phyloP scores from a whole-genome alignment of 495 filamentous ascomycete species.

The Neurospora sp. region DNA sequence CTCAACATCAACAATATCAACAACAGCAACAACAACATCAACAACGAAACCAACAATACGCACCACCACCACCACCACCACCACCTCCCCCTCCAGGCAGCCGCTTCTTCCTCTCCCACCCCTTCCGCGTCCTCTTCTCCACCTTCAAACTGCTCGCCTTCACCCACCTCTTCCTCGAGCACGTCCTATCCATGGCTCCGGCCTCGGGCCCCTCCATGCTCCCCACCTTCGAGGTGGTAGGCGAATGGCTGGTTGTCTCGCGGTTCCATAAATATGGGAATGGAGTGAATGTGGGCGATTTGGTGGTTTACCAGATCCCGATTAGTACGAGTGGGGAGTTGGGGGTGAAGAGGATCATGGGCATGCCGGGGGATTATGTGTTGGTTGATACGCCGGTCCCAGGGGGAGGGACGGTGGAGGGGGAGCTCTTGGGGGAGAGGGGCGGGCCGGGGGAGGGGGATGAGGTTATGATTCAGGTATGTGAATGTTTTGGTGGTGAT shows the following conservation, averaged over 20 bases:
- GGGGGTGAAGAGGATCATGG: slow-evolving; percentile 73
- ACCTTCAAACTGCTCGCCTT: slow-evolving; percentile 38
- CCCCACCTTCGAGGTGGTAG: slow-evolving; percentile 57
- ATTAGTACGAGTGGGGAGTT: slow-evolving; percentile 42
- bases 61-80: neutral
- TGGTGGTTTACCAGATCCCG: slow-evolving; percentile 70
- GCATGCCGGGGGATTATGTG: slow-evolving; percentile 87
- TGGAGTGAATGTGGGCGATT: slow-evolving; percentile 68
- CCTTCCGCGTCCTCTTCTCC: slow-evolving; percentile 23
- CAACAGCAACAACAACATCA: neutral
- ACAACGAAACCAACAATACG: neutral
- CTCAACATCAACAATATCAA: neutral
- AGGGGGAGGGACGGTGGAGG: slow-evolving; percentile 3
- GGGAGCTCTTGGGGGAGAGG: neutral
- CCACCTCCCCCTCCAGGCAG: neutral
- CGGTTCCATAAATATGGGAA: slow-evolving; percentile 56
- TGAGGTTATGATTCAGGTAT: slow-evolving; percentile 68
- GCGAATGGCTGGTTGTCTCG: slow-evolving; percentile 60
- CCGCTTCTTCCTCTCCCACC: slow-evolving; percentile 18
- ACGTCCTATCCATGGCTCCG: slow-evolving; percentile 41
- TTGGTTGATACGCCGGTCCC: slow-evolving; percentile 50
- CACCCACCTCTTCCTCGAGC: slow-evolving; percentile 48
- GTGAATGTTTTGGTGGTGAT: neutral
- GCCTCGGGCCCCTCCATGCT: slow-evolving; percentile 68
- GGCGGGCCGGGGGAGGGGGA: neutral